Conservation (phyloP, 805 yeast species). For the Brettanomyces sp. region DNA sequence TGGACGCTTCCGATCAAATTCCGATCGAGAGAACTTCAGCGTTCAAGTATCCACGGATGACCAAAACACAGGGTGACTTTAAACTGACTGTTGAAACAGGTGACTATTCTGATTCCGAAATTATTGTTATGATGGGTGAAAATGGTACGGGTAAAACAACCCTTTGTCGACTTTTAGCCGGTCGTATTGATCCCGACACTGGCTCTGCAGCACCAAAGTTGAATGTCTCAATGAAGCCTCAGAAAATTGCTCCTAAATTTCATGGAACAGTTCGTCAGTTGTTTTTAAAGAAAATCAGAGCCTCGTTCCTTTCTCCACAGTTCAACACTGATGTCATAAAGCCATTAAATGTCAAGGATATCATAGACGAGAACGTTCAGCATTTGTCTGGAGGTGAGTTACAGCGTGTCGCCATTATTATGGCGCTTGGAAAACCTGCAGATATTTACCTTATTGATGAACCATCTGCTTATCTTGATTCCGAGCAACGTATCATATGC, state of each 20-base stretch:
- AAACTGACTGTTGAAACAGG: slow-evolving; percentile 73
- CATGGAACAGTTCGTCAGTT: slow-evolving; percentile 97
- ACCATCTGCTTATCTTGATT: slow-evolving; percentile 97
- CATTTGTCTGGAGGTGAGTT: slow-evolving; percentile 98
- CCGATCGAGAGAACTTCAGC: slow-evolving; percentile 71
- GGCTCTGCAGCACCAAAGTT: slow-evolving; percentile 74
- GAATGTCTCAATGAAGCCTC: slow-evolving; percentile 98
- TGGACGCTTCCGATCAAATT: slow-evolving; percentile 78
- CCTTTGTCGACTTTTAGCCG: slow-evolving; percentile 90
- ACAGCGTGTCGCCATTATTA: slow-evolving; percentile 97
- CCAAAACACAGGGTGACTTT: slow-evolving; percentile 94
- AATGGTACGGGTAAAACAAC: slow-evolving; percentile 99
- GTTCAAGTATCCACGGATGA: slow-evolving; percentile 70
- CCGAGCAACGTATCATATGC: slow-evolving; percentile 99
- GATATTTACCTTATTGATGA: slow-evolving; percentile 96
- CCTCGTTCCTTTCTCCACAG: slow-evolving; percentile 89
- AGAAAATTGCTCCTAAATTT: slow-evolving; percentile 97
- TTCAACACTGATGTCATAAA: slow-evolving; percentile 97
- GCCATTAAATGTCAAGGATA: slow-evolving; percentile 87
- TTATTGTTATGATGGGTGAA: slow-evolving; percentile 99
- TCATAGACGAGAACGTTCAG: slow-evolving; percentile 96
- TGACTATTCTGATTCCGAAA: slow-evolving; percentile 92
- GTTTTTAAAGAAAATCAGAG: slow-evolving; percentile 93
- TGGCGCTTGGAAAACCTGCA: slow-evolving; percentile 89
- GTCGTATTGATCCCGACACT: slow-evolving; percentile 81